A percentile compares a stretch with the other conserved stretches of the same genome.
Evolutionary conservation across 2,329 filamentous ascomycete genomes (phyloP).

Genomic region (Hypomyces rosellus): DNA sequence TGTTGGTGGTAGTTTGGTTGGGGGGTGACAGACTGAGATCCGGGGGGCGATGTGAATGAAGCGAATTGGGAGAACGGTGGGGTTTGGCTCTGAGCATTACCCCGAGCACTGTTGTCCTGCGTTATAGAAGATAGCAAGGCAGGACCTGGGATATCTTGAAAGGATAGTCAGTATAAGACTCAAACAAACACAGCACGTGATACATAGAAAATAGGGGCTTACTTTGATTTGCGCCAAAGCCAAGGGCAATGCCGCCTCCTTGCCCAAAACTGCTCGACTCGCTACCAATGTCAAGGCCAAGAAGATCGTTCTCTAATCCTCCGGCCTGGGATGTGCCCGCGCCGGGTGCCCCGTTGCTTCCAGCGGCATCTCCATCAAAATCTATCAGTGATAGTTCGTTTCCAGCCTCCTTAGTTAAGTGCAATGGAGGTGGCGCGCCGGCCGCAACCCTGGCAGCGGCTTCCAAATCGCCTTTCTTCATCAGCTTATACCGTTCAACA

Average conservation of each 20-base stretch:
- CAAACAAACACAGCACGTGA: too few species aligned
- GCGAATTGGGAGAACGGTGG: constrained; percentile 49
- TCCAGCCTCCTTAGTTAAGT: constrained; percentile 45
- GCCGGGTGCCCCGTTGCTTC: constrained; percentile 36
- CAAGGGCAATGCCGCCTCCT: constrained; percentile 76
- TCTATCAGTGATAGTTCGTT: constrained; percentile 91
- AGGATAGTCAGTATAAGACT: constrained; percentile 14
- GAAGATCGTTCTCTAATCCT: constrained; percentile 80
- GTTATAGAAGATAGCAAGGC: constrained; percentile 59
- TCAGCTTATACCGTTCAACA: constrained; percentile 87
- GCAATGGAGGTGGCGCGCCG: constrained; percentile 54
- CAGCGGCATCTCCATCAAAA: constrained; percentile 61
- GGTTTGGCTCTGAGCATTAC: constrained; percentile 33
- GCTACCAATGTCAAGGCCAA: constrained; percentile 78
- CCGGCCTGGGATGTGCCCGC: constrained; percentile 44
- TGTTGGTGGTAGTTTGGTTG: constrained; percentile 44
- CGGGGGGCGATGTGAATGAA: constrained; percentile 46
- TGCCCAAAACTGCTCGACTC: constrained; percentile 56
- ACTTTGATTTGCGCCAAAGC: constrained; percentile 66
- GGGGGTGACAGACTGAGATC: constrained; percentile 48
- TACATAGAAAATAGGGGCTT: constrained; percentile 20
- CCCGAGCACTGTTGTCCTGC: constrained; percentile 52
- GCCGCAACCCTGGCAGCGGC: constrained; percentile 76
- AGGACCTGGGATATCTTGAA: constrained; percentile 56
- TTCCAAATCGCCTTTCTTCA: constrained; percentile 91